phyloP scores from a whole-genome alignment of 208 protist species.

The Balamuthia mandrillaris region DNA sequence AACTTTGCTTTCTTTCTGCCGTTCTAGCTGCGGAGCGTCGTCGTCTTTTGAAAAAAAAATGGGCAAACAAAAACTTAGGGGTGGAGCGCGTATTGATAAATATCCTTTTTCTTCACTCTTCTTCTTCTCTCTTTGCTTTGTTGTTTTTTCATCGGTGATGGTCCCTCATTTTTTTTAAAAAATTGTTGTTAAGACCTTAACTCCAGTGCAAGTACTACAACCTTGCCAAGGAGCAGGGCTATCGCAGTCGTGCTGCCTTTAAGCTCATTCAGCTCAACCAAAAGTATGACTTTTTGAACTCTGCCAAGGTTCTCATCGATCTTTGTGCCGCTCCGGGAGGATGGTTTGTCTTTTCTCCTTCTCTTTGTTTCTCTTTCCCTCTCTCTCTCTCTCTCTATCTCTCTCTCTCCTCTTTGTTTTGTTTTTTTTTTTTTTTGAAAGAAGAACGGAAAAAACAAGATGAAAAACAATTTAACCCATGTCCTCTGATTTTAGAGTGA shows the following conservation, averaged over 20 bases:
- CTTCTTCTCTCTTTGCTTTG: too few species aligned
- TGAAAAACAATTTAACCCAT: neutral
- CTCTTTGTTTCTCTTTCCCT: conserved; percentile 20
- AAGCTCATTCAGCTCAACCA: conserved; percentile 99
- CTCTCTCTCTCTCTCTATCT: neutral
- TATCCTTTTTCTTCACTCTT: too few species aligned
- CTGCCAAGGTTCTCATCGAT: conserved; percentile 77
- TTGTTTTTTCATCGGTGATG: too few species aligned
- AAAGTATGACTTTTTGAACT: conserved; percentile 96
- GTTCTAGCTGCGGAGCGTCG: too few species aligned
- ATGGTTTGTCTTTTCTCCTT: conserved; percentile 74
- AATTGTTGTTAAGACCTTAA: neutral
- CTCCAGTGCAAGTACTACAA: conserved; percentile 87
- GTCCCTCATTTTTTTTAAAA: neutral
- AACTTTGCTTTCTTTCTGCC: too few species aligned
- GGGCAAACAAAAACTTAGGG: too few species aligned
- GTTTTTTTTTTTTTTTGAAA: neutral
- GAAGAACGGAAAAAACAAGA: neutral
- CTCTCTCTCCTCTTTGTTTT: neutral
- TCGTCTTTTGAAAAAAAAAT: too few species aligned
- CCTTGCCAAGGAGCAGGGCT: conserved; percentile 97
- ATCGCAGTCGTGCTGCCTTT: conserved; percentile 96
- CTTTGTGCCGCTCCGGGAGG: conserved; percentile 94
- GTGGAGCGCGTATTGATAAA: too few species aligned
- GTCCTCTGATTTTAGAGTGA: too few species aligned